phyloP scores from a whole-genome alignment of 306 rosid species.

The Citrullus colocynthis region DNA sequence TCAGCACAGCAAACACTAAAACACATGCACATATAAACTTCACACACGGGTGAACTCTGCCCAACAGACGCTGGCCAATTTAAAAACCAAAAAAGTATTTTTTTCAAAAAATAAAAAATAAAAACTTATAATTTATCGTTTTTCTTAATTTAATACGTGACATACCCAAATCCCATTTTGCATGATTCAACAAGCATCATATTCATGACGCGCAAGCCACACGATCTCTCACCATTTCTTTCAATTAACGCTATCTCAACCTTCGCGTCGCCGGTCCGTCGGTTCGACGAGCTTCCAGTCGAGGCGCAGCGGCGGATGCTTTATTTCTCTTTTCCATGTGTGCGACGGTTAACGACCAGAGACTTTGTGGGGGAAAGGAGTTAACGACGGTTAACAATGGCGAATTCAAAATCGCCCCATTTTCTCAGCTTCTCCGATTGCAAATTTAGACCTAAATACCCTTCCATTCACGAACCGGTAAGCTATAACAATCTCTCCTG shows the following conservation, averaged over 20 bases:
- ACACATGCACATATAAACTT: too few relatives aligned
- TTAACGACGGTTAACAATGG: constrained; percentile 14
- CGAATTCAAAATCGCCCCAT: constrained; percentile 1
- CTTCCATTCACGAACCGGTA: neutral
- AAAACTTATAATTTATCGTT: too few relatives aligned
- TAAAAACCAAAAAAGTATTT: too few relatives aligned
- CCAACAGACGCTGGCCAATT: too few relatives aligned
- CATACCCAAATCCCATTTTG: neutral
- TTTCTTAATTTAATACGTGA: too few relatives aligned
- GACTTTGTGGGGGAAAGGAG: constrained; percentile 11
- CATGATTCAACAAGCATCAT: neutral
- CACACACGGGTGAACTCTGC: too few relatives aligned
- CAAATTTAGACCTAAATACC: neutral
- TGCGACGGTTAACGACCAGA: constrained; percentile 4
- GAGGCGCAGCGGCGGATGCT: too few relatives aligned
- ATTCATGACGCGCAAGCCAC: neutral
- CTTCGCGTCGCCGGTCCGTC: neutral
- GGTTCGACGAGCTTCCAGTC: neutral
- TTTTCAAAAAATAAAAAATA: too few relatives aligned
- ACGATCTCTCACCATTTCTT: neutral
- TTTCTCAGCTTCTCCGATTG: neutral
- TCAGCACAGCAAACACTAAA: too few relatives aligned
- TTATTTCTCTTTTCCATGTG: neutral
- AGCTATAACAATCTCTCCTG: neutral
- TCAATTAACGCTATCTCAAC: neutral